Conservation (phyloP, 2,329 filamentous ascomycete genomes). For the Pseudopyrenochaeta lycopersici region DNA sequence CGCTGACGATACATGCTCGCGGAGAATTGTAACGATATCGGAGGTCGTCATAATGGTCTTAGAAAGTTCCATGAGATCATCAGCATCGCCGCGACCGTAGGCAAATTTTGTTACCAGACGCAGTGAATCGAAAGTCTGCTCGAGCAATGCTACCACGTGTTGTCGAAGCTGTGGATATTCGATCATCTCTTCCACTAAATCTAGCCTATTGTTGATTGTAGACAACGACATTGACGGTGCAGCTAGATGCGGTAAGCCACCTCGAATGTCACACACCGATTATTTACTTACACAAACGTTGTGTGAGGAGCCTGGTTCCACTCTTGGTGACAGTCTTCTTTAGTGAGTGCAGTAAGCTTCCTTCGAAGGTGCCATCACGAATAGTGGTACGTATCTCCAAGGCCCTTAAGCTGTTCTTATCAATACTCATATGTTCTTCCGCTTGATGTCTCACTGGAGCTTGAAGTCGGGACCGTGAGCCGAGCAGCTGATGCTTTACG, state of each 20-base stretch:
- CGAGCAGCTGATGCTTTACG: slow-evolving; percentile 79
- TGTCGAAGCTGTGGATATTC: slow-evolving; percentile 73
- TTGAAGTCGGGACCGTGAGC: slow-evolving; percentile 81
- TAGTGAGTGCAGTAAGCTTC: slow-evolving; percentile 89
- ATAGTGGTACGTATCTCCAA: slow-evolving; percentile 90
- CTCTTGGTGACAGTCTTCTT: slow-evolving; percentile 91
- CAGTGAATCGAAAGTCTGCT: slow-evolving; percentile 83
- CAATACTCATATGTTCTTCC: slow-evolving; percentile 85
- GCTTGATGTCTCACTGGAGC: slow-evolving; percentile 78
- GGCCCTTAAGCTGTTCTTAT: slow-evolving; percentile 88
- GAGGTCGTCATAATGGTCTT: slow-evolving; percentile 80
- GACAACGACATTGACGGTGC: slow-evolving; percentile 87
- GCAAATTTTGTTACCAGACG: slow-evolving; percentile 94
- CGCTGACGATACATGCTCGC: slow-evolving; percentile 30
- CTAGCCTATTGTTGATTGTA: slow-evolving; percentile 79
- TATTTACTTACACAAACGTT: slow-evolving; percentile 73
- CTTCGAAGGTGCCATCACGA: slow-evolving; percentile 78
- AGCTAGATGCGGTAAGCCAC: slow-evolving; percentile 51
- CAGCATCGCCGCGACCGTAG: slow-evolving; percentile 87
- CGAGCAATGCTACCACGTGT: slow-evolving; percentile 72
- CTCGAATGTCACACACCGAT: fast-evolving
- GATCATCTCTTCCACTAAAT: slow-evolving; percentile 81
- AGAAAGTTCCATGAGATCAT: slow-evolving; percentile 85
- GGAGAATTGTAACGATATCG: slow-evolving; percentile 62
- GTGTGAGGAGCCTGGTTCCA: slow-evolving; percentile 82